phyloP scores from a whole-genome alignment of 2,329 filamentous ascomycete species.

The Fusarium sp. region DNA sequence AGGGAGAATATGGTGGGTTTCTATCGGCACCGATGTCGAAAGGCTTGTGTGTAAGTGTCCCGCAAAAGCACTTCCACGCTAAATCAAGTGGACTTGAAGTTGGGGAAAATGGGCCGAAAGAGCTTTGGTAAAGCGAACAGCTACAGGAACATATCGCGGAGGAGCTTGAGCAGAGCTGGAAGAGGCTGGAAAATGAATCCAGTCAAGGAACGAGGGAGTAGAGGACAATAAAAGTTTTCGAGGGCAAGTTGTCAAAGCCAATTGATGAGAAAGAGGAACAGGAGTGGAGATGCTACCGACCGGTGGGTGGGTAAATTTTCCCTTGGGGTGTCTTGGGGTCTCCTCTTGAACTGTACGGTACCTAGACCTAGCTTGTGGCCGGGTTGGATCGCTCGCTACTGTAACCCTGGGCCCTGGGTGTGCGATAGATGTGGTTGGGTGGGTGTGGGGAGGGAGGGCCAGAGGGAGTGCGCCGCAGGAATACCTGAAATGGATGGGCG shows the following conservation, averaged over 20 bases:
- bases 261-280: constrained; percentile 46
- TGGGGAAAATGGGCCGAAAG: constrained; percentile 37
- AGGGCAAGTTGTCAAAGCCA: constrained; percentile 47
- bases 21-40: constrained; percentile 31
- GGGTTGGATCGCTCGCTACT: constrained; percentile 42
- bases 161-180: constrained; percentile 41
- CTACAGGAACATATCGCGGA: constrained; percentile 45
- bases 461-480: constrained; percentile 38
- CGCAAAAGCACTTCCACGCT: constrained; percentile 36
- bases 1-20: constrained; percentile 31
- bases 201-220: constrained; percentile 28
- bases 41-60: constrained; percentile 39
- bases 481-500: constrained; percentile 42
- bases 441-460: constrained; percentile 5
- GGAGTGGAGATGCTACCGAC: constrained; percentile 45
- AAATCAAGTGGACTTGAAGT: constrained; percentile 37
- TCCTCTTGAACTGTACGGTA: constrained; percentile 35
- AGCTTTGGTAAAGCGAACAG: constrained; percentile 39
- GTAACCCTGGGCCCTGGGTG: constrained; percentile 28
- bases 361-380: constrained; percentile 33
- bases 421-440: constrained; percentile 27
- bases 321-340: constrained; percentile 45
- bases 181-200: constrained; percentile 40
- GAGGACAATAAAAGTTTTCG: constrained; percentile 48
- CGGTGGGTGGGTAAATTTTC: constrained; percentile 45